Base-by-base conservation (phyloP, 331 rosid genomes). In the Cydonia oblonga region DNA sequence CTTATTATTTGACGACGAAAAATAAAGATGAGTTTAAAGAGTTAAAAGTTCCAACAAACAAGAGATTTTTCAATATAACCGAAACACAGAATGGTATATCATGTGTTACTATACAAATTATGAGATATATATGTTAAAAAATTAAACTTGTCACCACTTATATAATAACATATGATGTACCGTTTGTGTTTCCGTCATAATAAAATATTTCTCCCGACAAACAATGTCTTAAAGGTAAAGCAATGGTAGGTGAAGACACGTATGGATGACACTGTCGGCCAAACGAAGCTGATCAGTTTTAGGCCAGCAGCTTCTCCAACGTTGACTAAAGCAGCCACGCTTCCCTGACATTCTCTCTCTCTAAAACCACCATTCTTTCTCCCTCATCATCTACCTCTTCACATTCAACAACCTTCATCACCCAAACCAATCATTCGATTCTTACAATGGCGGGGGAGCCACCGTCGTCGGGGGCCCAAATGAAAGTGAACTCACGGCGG, bases 401-500 rank as follows among this genome's bases (percentile, higher is more conserved):
- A 16, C 54, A 16, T 49, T 2, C 20, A 19, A 16, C 54, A 49
- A 5, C 54, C 9, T 49, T 49, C 54, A 49, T 49, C 54, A 6
- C 54, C 9, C 54, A 6, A 49, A 6, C 54, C 54, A 49, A 49
- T 23, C 73, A 22, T 61, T 44, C 15, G 28, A 59, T 23, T 16
- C 54, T 23, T 33, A 20, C 79, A 69, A 92, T 90, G 96, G 88
- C 87, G 70, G 79, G 70, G 35, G 75, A 71, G 13, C 78, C 67
- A 22, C 70, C 81, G 28, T 59, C 64, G 0, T 28, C 82, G 52
- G 90, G 77, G 44, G 42, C 72, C 74, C 89, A 75, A 71, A 61
- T 82, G 40, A 75, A 85, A 81, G 83, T 84, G 64, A 73, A 87
- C 59, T 85, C 97, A 19, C 71, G 76, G 63, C 81, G 80, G 42